Percentiles rank a stretch among this genome's conserved stretches.
Conservation (phyloP, 140 eudicot species). For the Senecio squalidus region DNA sequence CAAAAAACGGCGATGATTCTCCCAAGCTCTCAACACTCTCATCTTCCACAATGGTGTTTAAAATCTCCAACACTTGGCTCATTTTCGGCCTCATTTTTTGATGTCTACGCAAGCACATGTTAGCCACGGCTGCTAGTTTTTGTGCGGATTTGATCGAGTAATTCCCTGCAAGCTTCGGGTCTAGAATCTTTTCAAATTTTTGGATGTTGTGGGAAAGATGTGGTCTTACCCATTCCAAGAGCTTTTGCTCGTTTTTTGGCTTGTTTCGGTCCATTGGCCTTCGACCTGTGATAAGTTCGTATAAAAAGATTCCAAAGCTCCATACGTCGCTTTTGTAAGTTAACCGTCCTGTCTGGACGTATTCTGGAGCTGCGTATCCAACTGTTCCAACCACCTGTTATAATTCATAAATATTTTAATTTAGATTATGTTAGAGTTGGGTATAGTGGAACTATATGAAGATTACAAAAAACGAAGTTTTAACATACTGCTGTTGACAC, state of each 20-base stretch:
- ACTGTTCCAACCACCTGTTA: slow-evolving; percentile 85
- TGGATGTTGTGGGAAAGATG: slow-evolving; percentile 47
- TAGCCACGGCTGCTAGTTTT: slow-evolving; percentile 74
- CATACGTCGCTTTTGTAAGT: slow-evolving; percentile 82
- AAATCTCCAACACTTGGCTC: slow-evolving; percentile 61
- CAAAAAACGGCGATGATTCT: slow-evolving; percentile 14
- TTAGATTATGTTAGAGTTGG: neutral
- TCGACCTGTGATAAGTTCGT: slow-evolving; percentile 88
- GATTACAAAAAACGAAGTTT: slow-evolving; percentile 2
- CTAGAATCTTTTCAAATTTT: slow-evolving; percentile 61
- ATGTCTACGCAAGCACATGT: slow-evolving; percentile 58
- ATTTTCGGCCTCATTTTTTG: slow-evolving; percentile 69
- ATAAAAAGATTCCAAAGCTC: slow-evolving; percentile 82
- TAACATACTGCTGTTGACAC: slow-evolving; percentile 84
- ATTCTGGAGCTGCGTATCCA: slow-evolving; percentile 93
- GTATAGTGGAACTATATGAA: neutral
- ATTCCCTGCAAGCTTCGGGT: slow-evolving; percentile 65
- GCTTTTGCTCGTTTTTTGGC: slow-evolving; percentile 76
- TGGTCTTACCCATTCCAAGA: slow-evolving; percentile 69
- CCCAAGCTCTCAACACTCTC: slow-evolving; percentile 23
- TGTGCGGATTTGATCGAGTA: slow-evolving; percentile 64
- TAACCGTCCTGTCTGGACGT: slow-evolving; percentile 80
- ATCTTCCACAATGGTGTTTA: slow-evolving; percentile 45
- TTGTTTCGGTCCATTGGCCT: slow-evolving; percentile 69
- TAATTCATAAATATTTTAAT: neutral